These are phyloP conservation scores for Talaromyces albobiverticillius DNA, from an alignment of 2,329 filamentous ascomycete species.

Conservation along the genomic window DNA sequence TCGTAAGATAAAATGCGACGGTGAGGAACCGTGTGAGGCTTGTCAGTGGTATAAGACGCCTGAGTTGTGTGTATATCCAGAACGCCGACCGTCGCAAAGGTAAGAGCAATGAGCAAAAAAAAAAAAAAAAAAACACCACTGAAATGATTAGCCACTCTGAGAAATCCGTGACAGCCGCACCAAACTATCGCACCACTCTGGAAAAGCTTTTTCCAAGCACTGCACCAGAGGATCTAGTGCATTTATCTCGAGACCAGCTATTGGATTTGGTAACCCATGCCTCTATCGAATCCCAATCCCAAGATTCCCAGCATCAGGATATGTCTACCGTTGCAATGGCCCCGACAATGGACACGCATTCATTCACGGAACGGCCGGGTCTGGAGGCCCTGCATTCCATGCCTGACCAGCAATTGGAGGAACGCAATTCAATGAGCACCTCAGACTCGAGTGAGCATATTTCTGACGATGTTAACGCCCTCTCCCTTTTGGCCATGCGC, in stretches of 20 bases:
- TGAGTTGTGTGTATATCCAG: slow-evolving; percentile 76
- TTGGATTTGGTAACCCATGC: background rate
- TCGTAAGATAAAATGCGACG: slow-evolving; percentile 81
- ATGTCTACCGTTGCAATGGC: slow-evolving; percentile 54
- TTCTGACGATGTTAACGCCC: slow-evolving; percentile 68
- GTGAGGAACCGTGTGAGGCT: slow-evolving; percentile 75
- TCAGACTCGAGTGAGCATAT: slow-evolving; percentile 59
- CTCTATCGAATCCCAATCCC: background rate
- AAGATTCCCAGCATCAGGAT: slow-evolving; percentile 1
- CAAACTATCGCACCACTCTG: slow-evolving; percentile 63
- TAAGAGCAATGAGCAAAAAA: background rate
- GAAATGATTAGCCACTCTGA: slow-evolving; percentile 40
- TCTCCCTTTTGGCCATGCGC: slow-evolving; percentile 61
- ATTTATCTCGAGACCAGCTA: slow-evolving; percentile 24
- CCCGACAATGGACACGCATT: slow-evolving; percentile 47
- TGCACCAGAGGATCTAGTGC: slow-evolving; percentile 52
- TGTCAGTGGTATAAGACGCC: slow-evolving; percentile 78
- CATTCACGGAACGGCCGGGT: slow-evolving; percentile 50
- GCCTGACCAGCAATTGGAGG: slow-evolving; percentile 57
- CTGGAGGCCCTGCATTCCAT: slow-evolving; percentile 66
- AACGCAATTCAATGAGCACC: slow-evolving; percentile 42
- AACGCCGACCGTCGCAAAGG: slow-evolving; percentile 51
- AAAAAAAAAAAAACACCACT: background rate
- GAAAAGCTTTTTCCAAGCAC: slow-evolving; percentile 61
- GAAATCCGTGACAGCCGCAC: slow-evolving; percentile 53